phyloP scores from a whole-genome alignment of 2,329 filamentous ascomycete genomes.

The Lecanicillium sp. region DNA sequence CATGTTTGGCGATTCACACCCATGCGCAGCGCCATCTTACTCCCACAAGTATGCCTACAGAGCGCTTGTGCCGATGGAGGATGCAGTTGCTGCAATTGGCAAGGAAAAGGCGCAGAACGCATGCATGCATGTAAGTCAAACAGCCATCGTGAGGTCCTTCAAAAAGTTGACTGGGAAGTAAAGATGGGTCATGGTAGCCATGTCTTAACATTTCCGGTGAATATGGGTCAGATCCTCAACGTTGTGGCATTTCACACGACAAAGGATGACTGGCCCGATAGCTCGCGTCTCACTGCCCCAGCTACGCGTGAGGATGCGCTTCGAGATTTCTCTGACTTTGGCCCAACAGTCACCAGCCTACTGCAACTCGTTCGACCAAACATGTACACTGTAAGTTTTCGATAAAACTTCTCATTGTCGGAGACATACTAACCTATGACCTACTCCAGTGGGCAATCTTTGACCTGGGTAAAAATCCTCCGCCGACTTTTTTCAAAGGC shows the following conservation, averaged over 20 bases:
- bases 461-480: slow-evolving; percentile 33
- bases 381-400: slow-evolving; percentile 17
- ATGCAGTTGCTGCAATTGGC: slow-evolving; percentile 41
- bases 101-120: slow-evolving; percentile 20
- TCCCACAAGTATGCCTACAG: slow-evolving; percentile 52
- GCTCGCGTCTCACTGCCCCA: slow-evolving; percentile 11
- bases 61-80: slow-evolving; percentile 34
- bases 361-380: slow-evolving; percentile 20
- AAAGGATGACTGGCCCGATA: slow-evolving; percentile 19
- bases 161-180: neutral
- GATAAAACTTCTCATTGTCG: neutral
- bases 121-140: slow-evolving; percentile 11
- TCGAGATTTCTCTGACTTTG: slow-evolving; percentile 25
- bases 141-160: neutral
- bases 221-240: slow-evolving; percentile 46
- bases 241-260: slow-evolving; percentile 36
- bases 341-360: slow-evolving; percentile 20
- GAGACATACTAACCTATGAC: neutral
- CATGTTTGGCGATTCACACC: slow-evolving; percentile 35
- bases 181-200: slow-evolving; percentile 41
- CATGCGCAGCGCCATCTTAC: slow-evolving; percentile 31
- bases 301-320: slow-evolving; percentile 24
- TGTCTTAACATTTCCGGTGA: slow-evolving; percentile 51
- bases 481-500: slow-evolving; percentile 31
- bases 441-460: slow-evolving; percentile 34